Evolutionary conservation across 805 yeast genomes (phyloP).

Genomic region (Kluyveromyces aestuarii): DNA sequence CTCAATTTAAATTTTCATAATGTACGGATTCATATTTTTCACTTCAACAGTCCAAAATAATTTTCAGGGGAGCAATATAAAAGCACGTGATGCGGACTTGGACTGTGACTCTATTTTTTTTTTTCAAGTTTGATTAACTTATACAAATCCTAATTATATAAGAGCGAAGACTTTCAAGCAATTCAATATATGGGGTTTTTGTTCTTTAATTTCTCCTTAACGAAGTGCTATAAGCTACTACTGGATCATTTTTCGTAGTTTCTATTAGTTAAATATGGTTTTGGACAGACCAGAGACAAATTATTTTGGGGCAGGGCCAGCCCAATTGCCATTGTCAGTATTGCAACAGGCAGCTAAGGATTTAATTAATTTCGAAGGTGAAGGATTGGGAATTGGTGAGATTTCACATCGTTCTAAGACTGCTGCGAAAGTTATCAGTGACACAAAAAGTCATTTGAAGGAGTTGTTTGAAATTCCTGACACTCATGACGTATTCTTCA

Average conservation of each 20-base stretch:
- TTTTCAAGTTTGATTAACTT: too few relatives aligned
- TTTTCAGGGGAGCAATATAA: too few relatives aligned
- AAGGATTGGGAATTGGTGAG: constrained; percentile 88
- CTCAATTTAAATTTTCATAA: not conserved
- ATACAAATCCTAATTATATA: too few relatives aligned
- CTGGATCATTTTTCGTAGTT: not conserved
- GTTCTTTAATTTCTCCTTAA: too few relatives aligned
- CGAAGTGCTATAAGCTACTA: too few relatives aligned
- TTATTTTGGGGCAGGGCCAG: constrained; percentile 99
- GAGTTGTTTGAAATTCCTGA: constrained; percentile 72
- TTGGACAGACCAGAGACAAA: constrained; percentile 61
- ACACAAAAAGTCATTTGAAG: constrained; percentile 58
- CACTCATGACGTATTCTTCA: constrained; percentile 85
- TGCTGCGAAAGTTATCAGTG: constrained; percentile 68
- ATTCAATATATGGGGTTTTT: not conserved
- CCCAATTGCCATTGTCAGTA: constrained; percentile 75
- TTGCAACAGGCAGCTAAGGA: constrained; percentile 84
- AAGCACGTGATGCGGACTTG: not conserved
- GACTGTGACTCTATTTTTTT: not conserved
- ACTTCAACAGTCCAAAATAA: too few relatives aligned
- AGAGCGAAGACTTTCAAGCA: too few relatives aligned
- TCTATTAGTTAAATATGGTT: constrained; percentile 11
- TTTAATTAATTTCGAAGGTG: constrained; percentile 56
- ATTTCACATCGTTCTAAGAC: constrained; percentile 89
- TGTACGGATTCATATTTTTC: not conserved